Evolutionary conservation across 148 eudicot genomes (phyloP), one percentile per base, ranked within the genome.

Genomic region (Beta vulgaris): DNA sequence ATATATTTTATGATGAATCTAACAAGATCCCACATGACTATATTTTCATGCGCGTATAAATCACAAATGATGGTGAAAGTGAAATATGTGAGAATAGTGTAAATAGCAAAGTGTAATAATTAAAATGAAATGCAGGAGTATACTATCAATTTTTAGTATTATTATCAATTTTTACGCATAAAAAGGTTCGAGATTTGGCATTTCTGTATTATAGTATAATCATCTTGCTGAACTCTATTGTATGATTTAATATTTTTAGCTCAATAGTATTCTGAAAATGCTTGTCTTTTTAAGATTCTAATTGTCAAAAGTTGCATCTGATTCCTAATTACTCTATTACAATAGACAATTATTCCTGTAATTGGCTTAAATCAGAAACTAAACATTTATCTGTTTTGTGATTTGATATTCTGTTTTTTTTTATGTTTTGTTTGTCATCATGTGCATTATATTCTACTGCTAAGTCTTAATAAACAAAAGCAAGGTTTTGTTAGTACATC

Each of bases 261-360:
- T 60, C 13, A 4, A 7, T 35, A 4, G 1, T 35, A 4, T 35
- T 36, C 13, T 36, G 44, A 19, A 19, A 10, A 44, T 8, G 0
- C 10, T 75, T 12, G 23, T 61, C 34, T 13, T 64, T 23, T 64
- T 23, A 49, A 15, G 65, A 66, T 51, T 26, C 29, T 21, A 19
- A 28, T 39, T 7, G 49, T 59, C 16, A 49, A 48, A 74, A 63
- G 13, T 75, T 32, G 72, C 59, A 65, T 36, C 65, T 37, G 72
- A 67, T 53, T 40, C 18, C n/a, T 15, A 9, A 3, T 31, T 3
- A 61, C 10, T 54, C 26, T 53, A 60, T 35, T 54, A 54, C 6
- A 3, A 15, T 37, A 67, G 7, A 53, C 14, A 67, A 19, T 26
- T 53, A 21, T 25, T 35, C 49, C 28, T 28, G 35, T 34, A 28